phyloP scores from a whole-genome alignment of 2,329 filamentous ascomycete species.

The Monosporascus ibericus region DNA sequence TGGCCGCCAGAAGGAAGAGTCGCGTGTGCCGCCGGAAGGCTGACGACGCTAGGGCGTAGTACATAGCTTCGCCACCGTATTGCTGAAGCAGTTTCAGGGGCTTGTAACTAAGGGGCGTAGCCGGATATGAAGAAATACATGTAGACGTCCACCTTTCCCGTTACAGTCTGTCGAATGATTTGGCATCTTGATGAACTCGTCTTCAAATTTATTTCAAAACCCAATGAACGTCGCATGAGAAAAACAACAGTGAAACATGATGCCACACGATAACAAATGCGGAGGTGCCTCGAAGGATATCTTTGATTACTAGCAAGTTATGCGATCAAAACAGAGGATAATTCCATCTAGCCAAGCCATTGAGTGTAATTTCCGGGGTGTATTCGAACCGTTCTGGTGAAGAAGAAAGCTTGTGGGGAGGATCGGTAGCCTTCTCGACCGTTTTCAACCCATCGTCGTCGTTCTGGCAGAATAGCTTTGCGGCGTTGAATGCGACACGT shows the following conservation, averaged over 20 bases:
- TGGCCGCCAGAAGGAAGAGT: conserved; percentile 20
- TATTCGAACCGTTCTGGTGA: background rate
- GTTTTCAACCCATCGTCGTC: background rate
- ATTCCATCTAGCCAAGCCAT: conserved; percentile 23
- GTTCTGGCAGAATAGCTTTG: background rate
- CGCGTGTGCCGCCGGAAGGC: conserved; percentile 21
- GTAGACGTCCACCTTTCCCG: conserved; percentile 31
- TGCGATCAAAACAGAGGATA: background rate
- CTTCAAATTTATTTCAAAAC: conserved; percentile 13
- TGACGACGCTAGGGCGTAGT: conserved; percentile 18
- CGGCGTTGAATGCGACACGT: background rate
- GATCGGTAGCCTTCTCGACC: conserved; percentile 5
- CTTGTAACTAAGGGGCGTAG: conserved; percentile 31
- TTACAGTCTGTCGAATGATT: conserved; percentile 29
- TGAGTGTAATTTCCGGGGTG: conserved; percentile 10
- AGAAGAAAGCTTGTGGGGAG: conserved; percentile 16
- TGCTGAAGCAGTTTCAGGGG: conserved; percentile 23
- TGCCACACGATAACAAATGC: conserved; percentile 49
- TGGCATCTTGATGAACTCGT: conserved; percentile 27
- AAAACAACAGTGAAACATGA: conserved; percentile 30
- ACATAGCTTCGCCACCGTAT: conserved; percentile 12
- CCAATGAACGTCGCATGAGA: conserved; percentile 22
- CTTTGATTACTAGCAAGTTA: conserved; percentile 16
- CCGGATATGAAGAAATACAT: conserved; percentile 37
- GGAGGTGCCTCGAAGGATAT: conserved; percentile 49